Percentiles rank a stretch among this genome's conserved stretches.
Evolutionary conservation across 2,329 filamentous ascomycete genomes (phyloP).

Genomic region (Penicillium sp.): DNA sequence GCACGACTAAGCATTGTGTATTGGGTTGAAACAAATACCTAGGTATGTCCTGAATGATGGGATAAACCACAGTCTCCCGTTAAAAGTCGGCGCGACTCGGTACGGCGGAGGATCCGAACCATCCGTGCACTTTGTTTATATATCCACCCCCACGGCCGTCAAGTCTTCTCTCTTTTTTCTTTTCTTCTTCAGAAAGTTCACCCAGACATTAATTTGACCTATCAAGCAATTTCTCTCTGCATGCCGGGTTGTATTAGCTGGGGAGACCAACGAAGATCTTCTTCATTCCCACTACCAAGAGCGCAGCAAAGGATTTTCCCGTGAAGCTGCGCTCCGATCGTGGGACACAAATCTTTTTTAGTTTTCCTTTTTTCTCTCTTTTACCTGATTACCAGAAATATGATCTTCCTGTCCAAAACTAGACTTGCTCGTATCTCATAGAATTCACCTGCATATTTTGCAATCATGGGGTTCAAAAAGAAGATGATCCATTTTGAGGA

Average conservation of each 20-base stretch:
- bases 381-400: slow-evolving; percentile 22
- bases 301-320: slow-evolving; percentile 46
- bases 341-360: slow-evolving; percentile 42
- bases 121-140: slow-evolving; percentile 25
- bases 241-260: slow-evolving; percentile 60
- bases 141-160: slow-evolving; percentile 5
- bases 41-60: slow-evolving; percentile 8
- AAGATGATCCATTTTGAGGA: slow-evolving; percentile 19
- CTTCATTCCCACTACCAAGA: slow-evolving; percentile 50
- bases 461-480: slow-evolving; percentile 21
- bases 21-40: slow-evolving; percentile 4
- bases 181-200: slow-evolving; percentile 56
- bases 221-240: slow-evolving; percentile 49
- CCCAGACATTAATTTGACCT: slow-evolving; percentile 60
- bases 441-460: slow-evolving; percentile 19
- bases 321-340: slow-evolving; percentile 52
- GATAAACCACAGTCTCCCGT: slow-evolving; percentile 18
- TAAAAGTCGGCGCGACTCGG: slow-evolving; percentile 33
- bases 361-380: slow-evolving; percentile 6
- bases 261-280: slow-evolving; percentile 47
- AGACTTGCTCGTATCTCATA: slow-evolving; percentile 22
- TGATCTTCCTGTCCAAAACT: slow-evolving; percentile 15
- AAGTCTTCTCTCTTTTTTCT: slow-evolving; percentile 39
- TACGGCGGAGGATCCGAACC: slow-evolving; percentile 27
- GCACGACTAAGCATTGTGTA: slow-evolving; percentile 48